These are phyloP conservation scores for Centella asiatica DNA, from an alignment of 129 eudicot genomes.

Conservation along the genomic window DNA sequence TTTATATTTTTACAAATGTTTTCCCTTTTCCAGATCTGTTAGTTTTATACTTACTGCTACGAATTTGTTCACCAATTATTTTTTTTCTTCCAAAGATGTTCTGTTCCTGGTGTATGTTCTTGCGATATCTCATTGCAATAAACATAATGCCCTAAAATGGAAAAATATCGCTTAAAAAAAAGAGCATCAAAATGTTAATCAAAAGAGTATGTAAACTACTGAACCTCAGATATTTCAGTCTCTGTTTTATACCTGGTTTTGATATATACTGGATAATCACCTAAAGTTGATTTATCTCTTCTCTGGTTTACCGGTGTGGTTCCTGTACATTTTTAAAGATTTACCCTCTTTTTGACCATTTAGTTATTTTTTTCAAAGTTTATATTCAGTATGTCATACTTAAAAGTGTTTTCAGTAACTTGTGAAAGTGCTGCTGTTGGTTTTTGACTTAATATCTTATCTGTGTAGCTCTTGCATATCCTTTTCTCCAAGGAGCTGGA, in stretches of 20 bases:
- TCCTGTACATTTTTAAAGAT: not conserved
- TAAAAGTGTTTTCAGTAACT: not conserved
- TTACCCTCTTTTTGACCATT: not conserved
- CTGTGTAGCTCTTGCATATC: not conserved
- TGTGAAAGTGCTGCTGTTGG: not conserved
- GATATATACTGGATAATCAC: not conserved
- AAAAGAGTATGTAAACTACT: too few relatives aligned
- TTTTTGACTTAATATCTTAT: not conserved
- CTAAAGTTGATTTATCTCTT: not conserved
- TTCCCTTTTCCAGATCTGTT: too few relatives aligned
- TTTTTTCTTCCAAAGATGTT: too few relatives aligned
- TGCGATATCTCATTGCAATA: not conserved
- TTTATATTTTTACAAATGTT: too few relatives aligned
- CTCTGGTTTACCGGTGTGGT: not conserved
- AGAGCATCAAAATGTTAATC: too few relatives aligned
- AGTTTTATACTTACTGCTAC: too few relatives aligned
- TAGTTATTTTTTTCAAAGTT: not conserved
- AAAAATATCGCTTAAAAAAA: not conserved
- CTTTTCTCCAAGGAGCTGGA: slow-evolving; percentile 7
- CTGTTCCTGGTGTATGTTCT: not conserved
- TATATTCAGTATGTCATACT: not conserved
- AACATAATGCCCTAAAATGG: not conserved
- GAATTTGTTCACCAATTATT: not conserved
- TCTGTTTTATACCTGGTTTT: not conserved
- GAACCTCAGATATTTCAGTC: not conserved